Conservation (phyloP, 2,329 filamentous ascomycete genomes). For the Colletotrichum eremochloae region DNA sequence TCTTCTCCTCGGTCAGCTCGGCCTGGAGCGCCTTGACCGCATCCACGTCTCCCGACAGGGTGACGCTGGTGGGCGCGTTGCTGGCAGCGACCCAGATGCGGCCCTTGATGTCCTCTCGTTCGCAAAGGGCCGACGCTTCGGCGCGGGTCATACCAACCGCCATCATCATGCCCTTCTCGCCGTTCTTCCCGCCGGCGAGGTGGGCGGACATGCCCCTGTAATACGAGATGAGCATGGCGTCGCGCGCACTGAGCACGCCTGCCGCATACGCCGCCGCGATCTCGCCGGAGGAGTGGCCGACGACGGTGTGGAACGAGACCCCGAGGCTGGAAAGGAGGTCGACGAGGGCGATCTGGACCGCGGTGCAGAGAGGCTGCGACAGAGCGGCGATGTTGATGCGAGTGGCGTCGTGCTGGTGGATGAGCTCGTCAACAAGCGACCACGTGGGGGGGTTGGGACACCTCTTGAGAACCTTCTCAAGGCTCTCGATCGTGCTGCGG, state of each 20-base stretch:
- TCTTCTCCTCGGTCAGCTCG: constrained; percentile 46
- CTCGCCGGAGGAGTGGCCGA: constrained; percentile 47
- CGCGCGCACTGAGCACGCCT: constrained; percentile 42
- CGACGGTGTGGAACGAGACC: constrained; percentile 41
- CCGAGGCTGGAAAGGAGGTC: constrained; percentile 40
- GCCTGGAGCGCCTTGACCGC: constrained; percentile 46
- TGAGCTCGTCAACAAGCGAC: constrained; percentile 44
- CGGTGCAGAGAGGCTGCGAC: constrained; percentile 44
- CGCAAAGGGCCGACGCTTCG: constrained; percentile 37
- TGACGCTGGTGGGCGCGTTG: constrained; percentile 49
- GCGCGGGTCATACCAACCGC: constrained; percentile 44
- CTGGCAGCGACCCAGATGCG: constrained; percentile 46
- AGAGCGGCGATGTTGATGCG: constrained; percentile 44
- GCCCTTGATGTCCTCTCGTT: constrained; percentile 42
- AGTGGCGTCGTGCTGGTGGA: constrained; percentile 31
- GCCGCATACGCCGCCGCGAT: constrained; percentile 55
- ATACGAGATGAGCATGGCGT: constrained; percentile 46
- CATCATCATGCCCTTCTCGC: constrained; percentile 45
- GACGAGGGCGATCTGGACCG: constrained; percentile 45
- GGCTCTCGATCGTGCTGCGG: constrained; percentile 37
- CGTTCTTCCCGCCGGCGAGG: constrained; percentile 34
- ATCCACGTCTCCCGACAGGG: constrained; percentile 50
- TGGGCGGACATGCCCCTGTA: constrained; percentile 43
- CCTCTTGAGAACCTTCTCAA: constrained; percentile 37
- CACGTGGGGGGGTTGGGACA: constrained; percentile 21